Base-by-base conservation (phyloP, 1,139 yeast species). In the Blastobotrys illinoisensis region DNA sequence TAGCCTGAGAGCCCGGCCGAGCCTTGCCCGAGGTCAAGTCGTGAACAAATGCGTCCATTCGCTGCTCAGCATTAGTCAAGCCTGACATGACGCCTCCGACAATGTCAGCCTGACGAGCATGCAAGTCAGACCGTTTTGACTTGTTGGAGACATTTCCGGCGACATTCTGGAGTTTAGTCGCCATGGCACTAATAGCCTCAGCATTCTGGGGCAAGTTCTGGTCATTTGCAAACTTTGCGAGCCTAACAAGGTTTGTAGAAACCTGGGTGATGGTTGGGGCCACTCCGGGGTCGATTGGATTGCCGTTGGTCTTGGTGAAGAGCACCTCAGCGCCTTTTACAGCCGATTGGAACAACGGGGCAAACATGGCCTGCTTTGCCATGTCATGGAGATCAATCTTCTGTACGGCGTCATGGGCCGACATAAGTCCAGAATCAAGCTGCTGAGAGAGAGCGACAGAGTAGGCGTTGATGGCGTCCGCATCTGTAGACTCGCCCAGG, bases 291-390 rank as follows among this genome's bases (percentile, higher is more conserved):
- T 32, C 40, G 16, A 32, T 16, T 2, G 40, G 40, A 7, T 32
- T 32, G 40, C 40, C 40, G 13, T 32, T 32, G 3, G 40, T 32
- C 40, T 32, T 32, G 40, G 40, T 32, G 16, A 32, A 32, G n/a
- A 67, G 60, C 3, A 65, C 67, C 59, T 66, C 68, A n/a, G 65
- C 65, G 28, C 69, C 70, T 52, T 66, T 67, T 48, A 67, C 64
- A 3, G 67, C 57, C n/a, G 67, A 60, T 56, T 66, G 67, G 46
- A 65, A 66, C 21, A 32, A 7, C 14, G 40, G 40, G 5, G 40
- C 40, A 32, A 32, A 32, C 40, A 32, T 32, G 40, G 40, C 40
- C 40, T 32, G 40, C 16, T 32, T 32, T 11, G 40, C 40, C 14
- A 16, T 2, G 40, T 32, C 40, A n/a, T 32, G 40, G 16, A 32